A percentile compares a stretch with the other conserved stretches of the same genome.
Evolutionary conservation across 768 basidiomycete species (phyloP).

Genomic region (Naganishia onofrii): DNA sequence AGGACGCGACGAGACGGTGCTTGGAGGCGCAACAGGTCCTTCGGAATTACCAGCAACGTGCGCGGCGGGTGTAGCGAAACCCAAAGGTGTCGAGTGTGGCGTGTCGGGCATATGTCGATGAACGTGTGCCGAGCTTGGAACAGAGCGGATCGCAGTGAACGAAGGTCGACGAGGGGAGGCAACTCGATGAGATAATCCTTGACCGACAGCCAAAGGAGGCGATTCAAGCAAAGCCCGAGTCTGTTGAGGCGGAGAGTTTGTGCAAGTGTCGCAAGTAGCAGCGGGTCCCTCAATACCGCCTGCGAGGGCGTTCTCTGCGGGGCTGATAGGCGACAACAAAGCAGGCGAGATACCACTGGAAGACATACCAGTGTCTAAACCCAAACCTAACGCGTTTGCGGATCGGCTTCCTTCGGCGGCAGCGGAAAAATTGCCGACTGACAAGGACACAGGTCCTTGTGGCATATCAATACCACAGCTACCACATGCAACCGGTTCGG

Average conservation of each 20-base stretch:
- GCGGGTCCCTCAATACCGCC: background rate
- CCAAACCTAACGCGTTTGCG: slow-evolving; percentile 4
- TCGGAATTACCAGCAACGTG: background rate
- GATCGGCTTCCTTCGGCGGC: slow-evolving; percentile 6
- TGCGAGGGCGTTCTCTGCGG: background rate
- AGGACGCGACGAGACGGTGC: slow-evolving; percentile 8
- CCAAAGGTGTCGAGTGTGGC: slow-evolving; percentile 4
- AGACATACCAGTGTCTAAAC: slow-evolving; percentile 9
- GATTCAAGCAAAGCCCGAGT: background rate
- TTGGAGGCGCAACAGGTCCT: slow-evolving; percentile 8
- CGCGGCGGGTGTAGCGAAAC: background rate
- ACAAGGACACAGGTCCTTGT: slow-evolving; percentile 1
- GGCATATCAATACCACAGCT: slow-evolving; percentile 22
- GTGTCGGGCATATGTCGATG: slow-evolving; percentile 5
- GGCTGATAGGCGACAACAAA: background rate
- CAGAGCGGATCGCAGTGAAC: background rate
- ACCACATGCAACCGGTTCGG: slow-evolving; percentile 21
- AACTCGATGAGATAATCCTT: background rate
- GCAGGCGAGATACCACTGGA: background rate
- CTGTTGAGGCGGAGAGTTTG: slow-evolving; percentile 12
- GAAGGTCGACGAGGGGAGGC: slow-evolving; percentile 9
- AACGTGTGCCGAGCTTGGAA: background rate
- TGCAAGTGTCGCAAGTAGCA: slow-evolving; percentile 7
- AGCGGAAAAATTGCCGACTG: background rate
- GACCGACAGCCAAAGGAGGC: slow-evolving; percentile 1